Conservation (phyloP, 345 rosid genomes). For the Citrus glauca region DNA sequence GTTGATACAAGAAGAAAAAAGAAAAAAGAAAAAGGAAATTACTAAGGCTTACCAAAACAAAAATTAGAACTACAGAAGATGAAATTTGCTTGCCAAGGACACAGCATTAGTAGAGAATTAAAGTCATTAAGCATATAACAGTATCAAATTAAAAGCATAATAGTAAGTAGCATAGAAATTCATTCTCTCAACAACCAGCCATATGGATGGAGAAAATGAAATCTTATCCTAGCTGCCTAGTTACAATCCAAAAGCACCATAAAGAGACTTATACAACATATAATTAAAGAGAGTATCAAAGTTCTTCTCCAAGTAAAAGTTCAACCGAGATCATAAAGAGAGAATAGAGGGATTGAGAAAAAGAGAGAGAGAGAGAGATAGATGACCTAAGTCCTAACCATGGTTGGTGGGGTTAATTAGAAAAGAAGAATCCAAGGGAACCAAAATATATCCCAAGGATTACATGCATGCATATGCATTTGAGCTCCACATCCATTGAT, state of each 20-base stretch:
- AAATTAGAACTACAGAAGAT: neutral
- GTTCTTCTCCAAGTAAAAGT: slow-evolving; percentile 25
- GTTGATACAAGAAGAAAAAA: neutral
- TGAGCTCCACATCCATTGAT: slow-evolving; percentile 71
- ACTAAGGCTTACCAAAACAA: neutral
- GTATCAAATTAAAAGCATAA: slow-evolving; percentile 31
- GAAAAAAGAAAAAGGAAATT: neutral
- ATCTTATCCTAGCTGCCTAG: slow-evolving; percentile 23
- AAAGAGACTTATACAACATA: slow-evolving; percentile 27
- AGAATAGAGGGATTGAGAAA: slow-evolving; percentile 9
- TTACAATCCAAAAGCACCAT: slow-evolving; percentile 34
- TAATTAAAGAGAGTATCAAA: slow-evolving; percentile 11
- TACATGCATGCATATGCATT: slow-evolving; percentile 56
- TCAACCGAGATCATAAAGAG: neutral
- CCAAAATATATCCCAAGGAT: slow-evolving; percentile 86
- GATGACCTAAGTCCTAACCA: slow-evolving; percentile 86
- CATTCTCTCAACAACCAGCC: slow-evolving; percentile 34
- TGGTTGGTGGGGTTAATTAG: slow-evolving; percentile 47
- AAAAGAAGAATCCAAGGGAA: slow-evolving; percentile 69
- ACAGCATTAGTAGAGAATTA: slow-evolving; percentile 20
- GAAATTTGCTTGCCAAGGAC: neutral
- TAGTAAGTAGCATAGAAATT: slow-evolving; percentile 24
- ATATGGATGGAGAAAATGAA: slow-evolving; percentile 26
- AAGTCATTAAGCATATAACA: slow-evolving; percentile 22
- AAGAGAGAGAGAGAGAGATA: slow-evolving; percentile 21